Evolutionary conservation across 2,329 filamentous ascomycete species (phyloP).

Genomic region (Curvularia eragrostidis): DNA sequence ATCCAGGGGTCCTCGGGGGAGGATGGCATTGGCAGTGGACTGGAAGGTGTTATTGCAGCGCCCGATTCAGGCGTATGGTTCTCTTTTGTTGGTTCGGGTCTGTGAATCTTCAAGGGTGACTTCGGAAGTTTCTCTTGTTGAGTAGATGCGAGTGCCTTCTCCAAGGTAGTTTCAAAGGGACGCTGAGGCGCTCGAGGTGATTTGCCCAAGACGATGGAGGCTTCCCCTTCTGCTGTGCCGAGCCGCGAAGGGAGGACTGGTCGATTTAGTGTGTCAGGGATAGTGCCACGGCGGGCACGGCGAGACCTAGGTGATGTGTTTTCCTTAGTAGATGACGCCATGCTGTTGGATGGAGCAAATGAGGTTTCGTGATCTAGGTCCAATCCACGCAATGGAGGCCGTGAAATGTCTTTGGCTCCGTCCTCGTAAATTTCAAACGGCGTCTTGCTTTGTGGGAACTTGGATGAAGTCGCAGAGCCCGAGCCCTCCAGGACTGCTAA

Average conservation of each 20-base stretch:
- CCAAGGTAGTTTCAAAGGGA: conserved; percentile 14
- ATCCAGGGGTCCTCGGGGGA: conserved; percentile 46
- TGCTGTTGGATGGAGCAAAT: conserved; percentile 24
- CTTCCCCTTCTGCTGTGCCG: conserved; percentile 28
- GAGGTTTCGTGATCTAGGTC: conserved; percentile 23
- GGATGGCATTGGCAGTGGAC: conserved; percentile 42
- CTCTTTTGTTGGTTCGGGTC: conserved; percentile 27
- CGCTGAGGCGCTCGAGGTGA: conserved; percentile 22
- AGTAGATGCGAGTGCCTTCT: conserved; percentile 17
- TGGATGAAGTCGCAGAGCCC: conserved; percentile 22
- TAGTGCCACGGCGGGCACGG: conserved; percentile 31
- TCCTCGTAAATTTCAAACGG: conserved; percentile 46
- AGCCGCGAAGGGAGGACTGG: conserved; percentile 21
- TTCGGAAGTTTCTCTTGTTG: conserved; percentile 21
- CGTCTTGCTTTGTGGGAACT: conserved; percentile 23
- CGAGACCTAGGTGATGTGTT: conserved; percentile 39
- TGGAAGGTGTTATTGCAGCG: conserved; percentile 29
- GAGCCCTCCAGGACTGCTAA: conserved; percentile 41
- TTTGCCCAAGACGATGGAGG: conserved; percentile 30
- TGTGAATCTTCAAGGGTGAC: conserved; percentile 32
- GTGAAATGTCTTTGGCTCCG: conserved; percentile 28
- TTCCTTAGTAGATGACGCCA: conserved; percentile 38
- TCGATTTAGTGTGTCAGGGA: conserved; percentile 27
- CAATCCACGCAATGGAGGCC: conserved; percentile 14
- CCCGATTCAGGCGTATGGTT: conserved; percentile 32